phyloP scores from a whole-genome alignment of 2,329 filamentous ascomycete species.

The Aspergillus aculeatinus region DNA sequence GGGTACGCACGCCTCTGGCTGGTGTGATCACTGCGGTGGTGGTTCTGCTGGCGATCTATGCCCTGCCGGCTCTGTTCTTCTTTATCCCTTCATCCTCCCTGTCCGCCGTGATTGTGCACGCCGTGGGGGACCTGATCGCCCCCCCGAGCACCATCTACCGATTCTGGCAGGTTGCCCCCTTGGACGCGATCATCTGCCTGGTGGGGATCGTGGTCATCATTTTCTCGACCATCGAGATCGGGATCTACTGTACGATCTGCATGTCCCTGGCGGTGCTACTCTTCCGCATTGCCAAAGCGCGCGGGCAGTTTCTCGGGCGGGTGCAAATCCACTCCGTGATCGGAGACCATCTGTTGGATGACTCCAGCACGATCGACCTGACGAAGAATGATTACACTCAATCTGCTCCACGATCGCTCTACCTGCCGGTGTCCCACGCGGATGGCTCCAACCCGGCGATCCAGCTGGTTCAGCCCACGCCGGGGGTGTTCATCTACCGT shows the following conservation, averaged over 20 bases:
- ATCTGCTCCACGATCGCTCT: conserved; percentile 51
- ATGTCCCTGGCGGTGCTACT: conserved; percentile 76
- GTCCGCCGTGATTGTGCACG: conserved; percentile 90
- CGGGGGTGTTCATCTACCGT: conserved; percentile 92
- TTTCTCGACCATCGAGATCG: conserved; percentile 85
- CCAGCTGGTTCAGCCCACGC: conserved; percentile 74
- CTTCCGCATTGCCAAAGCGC: conserved; percentile 78
- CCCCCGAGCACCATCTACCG: conserved; percentile 88
- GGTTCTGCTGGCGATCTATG: conserved; percentile 87
- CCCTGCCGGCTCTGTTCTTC: conserved; percentile 83
- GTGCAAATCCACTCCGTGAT: conserved; percentile 82
- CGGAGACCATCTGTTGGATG: conserved; percentile 65
- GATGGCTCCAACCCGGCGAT: conserved; percentile 89
- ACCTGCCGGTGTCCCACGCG: conserved; percentile 82
- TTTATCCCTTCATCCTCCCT: conserved; percentile 84
- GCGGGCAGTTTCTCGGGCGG: conserved; percentile 80
- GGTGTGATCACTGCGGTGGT: conserved; percentile 84
- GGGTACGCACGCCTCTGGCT: conserved; percentile 85
- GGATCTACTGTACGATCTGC: conserved; percentile 82
- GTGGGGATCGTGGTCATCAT: conserved; percentile 86
- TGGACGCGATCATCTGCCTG: conserved; percentile 92
- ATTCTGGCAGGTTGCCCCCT: conserved; percentile 89
- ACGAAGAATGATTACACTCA: conserved; percentile 61
- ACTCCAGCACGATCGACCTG: conserved; percentile 27
- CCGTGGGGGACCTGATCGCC: conserved; percentile 88